These are phyloP conservation scores for Aspergillus ostianus DNA, from an alignment of 495 filamentous ascomycete genomes.

Conservation along the genomic window DNA sequence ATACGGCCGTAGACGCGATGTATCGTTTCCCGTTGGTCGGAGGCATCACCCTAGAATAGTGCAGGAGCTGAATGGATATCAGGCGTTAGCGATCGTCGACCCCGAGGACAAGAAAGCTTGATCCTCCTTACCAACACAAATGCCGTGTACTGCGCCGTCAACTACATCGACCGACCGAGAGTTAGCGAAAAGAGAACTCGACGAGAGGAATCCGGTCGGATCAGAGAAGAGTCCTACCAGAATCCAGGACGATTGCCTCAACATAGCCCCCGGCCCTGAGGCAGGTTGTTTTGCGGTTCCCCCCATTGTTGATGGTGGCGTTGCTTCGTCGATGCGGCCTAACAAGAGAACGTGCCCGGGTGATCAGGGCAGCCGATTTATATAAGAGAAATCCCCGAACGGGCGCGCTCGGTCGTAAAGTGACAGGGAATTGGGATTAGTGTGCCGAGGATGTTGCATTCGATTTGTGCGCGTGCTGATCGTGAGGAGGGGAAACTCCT, in stretches of 20 bases:
- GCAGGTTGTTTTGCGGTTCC: slow-evolving; percentile 36
- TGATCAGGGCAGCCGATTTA: neutral
- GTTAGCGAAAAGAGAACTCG: slow-evolving; percentile 15
- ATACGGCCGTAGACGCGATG: slow-evolving; percentile 89
- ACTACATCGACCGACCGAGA: slow-evolving; percentile 19
- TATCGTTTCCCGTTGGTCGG: slow-evolving; percentile 78
- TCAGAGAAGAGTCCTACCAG: slow-evolving; percentile 54
- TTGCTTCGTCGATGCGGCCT: neutral
- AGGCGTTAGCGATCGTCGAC: slow-evolving; percentile 17
- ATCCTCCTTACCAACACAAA: slow-evolving; percentile 41
- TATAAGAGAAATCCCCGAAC: neutral
- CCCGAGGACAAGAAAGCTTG: neutral
- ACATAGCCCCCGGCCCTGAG: slow-evolving; percentile 59
- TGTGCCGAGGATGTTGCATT: slow-evolving; percentile 20
- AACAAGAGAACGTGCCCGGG: neutral
- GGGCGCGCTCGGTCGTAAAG: neutral
- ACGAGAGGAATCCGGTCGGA: neutral
- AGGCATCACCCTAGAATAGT: slow-evolving; percentile 93
- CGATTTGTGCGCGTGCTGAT: slow-evolving; percentile 13
- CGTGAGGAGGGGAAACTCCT: slow-evolving; percentile 5
- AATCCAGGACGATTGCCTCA: slow-evolving; percentile 77
- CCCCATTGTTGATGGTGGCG: slow-evolving; percentile 29
- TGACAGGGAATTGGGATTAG: slow-evolving; percentile 1
- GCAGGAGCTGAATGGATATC: slow-evolving; percentile 61
- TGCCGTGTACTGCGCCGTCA: slow-evolving; percentile 39